Conservation (phyloP, 805 yeast species). For the Cyberlindnera americana region DNA sequence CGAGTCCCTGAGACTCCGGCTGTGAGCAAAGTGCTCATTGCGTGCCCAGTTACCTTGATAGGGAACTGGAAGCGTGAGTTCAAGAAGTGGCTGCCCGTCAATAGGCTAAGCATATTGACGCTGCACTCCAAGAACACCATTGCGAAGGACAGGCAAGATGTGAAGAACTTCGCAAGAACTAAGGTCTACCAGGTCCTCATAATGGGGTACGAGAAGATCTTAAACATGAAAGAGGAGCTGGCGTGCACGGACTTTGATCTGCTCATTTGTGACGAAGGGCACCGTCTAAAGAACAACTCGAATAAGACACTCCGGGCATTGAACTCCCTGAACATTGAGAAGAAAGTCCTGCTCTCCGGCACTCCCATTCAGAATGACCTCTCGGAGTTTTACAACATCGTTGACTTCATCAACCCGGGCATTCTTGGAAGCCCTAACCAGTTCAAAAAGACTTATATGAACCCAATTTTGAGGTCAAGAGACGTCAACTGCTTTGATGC, state of each 20-base stretch:
- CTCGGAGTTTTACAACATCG: constrained; percentile 73
- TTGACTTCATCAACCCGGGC: constrained; percentile 83
- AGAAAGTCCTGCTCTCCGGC: constrained; percentile 71
- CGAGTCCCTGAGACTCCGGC: constrained; percentile 33
- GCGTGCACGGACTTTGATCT: constrained; percentile 48
- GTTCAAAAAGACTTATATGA: constrained; percentile 59
- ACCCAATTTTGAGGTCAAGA: constrained; percentile 70
- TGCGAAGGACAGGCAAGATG: constrained; percentile 41
- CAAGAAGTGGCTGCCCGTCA: constrained; percentile 70
- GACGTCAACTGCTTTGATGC: constrained; percentile 56
- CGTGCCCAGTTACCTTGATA: constrained; percentile 88
- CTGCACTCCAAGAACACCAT: constrained; percentile 47
- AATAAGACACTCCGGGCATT: constrained; percentile 70
- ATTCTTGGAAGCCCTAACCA: constrained; percentile 58
- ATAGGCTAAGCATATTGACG: constrained; percentile 60
- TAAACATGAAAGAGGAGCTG: constrained; percentile 50
- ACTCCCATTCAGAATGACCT: constrained; percentile 95
- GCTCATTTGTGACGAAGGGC: constrained; percentile 90
- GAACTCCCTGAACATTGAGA: constrained; percentile 35
- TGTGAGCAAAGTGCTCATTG: constrained; percentile 63
- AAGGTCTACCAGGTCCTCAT: constrained; percentile 79
- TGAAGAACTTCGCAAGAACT: constrained; percentile 42
- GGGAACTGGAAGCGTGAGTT: constrained; percentile 88
- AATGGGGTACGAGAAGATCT: constrained; percentile 82
- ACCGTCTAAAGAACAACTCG: constrained; percentile 70